A percentile compares a stretch with the other conserved stretches of the same genome.
These are phyloP conservation scores for Candida easanensis DNA, from an alignment of 805 yeast genomes.

Conservation along the genomic window DNA sequence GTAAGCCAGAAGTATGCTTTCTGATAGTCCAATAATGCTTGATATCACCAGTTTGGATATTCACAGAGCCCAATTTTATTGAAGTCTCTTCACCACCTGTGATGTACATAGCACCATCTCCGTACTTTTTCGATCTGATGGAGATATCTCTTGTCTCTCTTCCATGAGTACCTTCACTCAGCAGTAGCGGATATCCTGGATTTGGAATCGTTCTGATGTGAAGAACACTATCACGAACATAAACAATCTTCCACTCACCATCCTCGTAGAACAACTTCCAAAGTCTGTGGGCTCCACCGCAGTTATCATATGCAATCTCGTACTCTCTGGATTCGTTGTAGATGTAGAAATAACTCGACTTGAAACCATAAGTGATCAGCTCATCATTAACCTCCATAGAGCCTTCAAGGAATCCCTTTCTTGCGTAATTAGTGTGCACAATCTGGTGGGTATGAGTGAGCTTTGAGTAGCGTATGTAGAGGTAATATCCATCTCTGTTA, in stretches of 20 bases:
- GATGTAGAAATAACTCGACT: slow-evolving; percentile 70
- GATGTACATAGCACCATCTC: slow-evolving; percentile 42
- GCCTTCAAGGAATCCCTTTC: slow-evolving; percentile 83
- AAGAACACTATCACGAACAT: slow-evolving; percentile 55
- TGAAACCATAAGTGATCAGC: slow-evolving; percentile 74
- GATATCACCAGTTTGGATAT: slow-evolving; percentile 39
- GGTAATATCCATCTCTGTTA: slow-evolving; percentile 65
- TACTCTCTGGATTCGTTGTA: slow-evolving; percentile 79
- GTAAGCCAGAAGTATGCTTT: slow-evolving; percentile 87
- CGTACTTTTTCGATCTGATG: slow-evolving; percentile 36
- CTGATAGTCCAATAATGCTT: slow-evolving; percentile 58
- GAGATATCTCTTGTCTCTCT: slow-evolving; percentile 81
- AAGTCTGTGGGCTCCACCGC: slow-evolving; percentile 90
- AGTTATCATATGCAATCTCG: slow-evolving; percentile 65
- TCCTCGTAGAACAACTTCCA: slow-evolving; percentile 54
- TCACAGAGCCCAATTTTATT: slow-evolving; percentile 49
- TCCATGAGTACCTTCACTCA: slow-evolving; percentile 79
- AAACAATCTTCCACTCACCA: slow-evolving; percentile 44
- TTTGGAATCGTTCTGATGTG: slow-evolving; percentile 34
- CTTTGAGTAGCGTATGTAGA: slow-evolving; percentile 36
- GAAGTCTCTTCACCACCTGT: slow-evolving; percentile 92
- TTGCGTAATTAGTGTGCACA: slow-evolving; percentile 57
- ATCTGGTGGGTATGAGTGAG: slow-evolving; percentile 24
- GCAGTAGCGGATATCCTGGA: slow-evolving; percentile 28
- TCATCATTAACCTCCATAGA: slow-evolving; percentile 44